Percentiles rank a stretch among this genome's conserved stretches.
phyloP scores from a whole-genome alignment of 2,329 filamentous ascomycete genomes.

The Phialemonium atrogriseum region DNA sequence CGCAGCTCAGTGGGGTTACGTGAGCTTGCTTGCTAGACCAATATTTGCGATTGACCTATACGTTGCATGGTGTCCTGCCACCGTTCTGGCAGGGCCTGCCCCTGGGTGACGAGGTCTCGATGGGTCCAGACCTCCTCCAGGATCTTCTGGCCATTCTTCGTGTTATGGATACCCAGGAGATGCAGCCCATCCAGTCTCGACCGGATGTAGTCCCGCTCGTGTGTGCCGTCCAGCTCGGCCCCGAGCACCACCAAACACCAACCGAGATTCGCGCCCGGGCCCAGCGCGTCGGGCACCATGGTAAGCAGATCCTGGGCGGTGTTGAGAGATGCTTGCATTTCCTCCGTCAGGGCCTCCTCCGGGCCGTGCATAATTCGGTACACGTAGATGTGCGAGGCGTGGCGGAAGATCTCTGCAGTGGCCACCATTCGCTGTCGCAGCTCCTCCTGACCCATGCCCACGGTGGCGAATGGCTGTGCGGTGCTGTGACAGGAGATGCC shows the following conservation, averaged over 20 bases:
- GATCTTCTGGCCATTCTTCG: conserved; percentile 4
- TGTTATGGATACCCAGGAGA: conserved; percentile 4
- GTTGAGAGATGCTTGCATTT: conserved; percentile 3
- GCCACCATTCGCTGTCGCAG: conserved; percentile 4
- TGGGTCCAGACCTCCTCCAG: conserved; percentile 5
- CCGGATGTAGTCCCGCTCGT: conserved; percentile 5
- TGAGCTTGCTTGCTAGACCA: too few species aligned
- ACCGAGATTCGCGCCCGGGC: conserved; percentile 6
- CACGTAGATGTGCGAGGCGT: conserved; percentile 6
- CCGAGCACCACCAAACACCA: conserved; percentile 7
- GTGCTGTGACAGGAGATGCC: conserved; percentile 3
- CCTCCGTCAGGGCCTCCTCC: conserved; percentile 4
- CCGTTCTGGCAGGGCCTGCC: conserved; percentile 2
- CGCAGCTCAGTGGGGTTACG: too few species aligned
- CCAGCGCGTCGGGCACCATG: conserved; percentile 5
- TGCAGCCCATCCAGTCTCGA: conserved; percentile 3
- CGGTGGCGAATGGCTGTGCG: background rate
- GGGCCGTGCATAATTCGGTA: conserved; percentile 4
- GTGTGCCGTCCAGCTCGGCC: conserved; percentile 2
- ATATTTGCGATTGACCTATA: too few species aligned
- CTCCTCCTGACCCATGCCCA: conserved; percentile 6
- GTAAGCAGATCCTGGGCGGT: conserved; percentile 3
- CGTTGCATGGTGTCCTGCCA: conserved; percentile 7
- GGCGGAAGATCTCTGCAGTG: conserved; percentile 6
- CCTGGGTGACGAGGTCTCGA: conserved; percentile 1